Evolutionary conservation across 441 rosid species (phyloP), one percentile per base, ranked within the genome.

Genomic region (Erodium texanum): DNA sequence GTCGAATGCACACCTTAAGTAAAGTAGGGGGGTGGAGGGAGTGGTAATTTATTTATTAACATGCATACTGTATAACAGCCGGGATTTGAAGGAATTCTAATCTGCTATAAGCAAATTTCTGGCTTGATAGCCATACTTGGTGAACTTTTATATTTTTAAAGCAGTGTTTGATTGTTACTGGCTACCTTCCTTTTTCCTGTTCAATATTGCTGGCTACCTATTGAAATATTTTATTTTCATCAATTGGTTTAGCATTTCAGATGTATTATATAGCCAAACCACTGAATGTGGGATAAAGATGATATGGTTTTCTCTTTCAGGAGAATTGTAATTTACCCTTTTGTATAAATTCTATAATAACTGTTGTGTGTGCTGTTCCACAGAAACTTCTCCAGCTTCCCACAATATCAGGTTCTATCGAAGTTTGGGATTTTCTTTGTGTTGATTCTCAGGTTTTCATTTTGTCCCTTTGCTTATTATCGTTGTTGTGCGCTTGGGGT

Each of bases 371-470:
- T 68, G 66, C 68, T 77, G 29, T 71, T 81, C 70, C 66, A 67
- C 89, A 88, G 94, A 82, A 79, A 74, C 83, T 88, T 22, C 74
- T 88, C 82, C 97, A 88, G 80, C 88, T 86, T 79, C 98, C 95
- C 66, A 89, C 81, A 74, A 72, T 95, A 79, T 90, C 99, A 59
- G 98, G 96, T 75, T 95, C 98, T 19, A 86, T 95, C 78, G 99
- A 95, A 80, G 98, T 95, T 74, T 90, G 99, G 99, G 98, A 92
- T 85, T 95, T 95, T 74, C 86, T 95, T 69, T 90, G 94, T 70
- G 92, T 95, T 72, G 99, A 95, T 83, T 95, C 99, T 52, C 99
- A 92, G 98, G 99, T 92, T 41, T 0, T 73, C 61, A 61, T n/a
- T 52, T 73, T 72, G 64, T 61, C 12, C 15, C 71, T 24, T 56